phyloP scores from a whole-genome alignment of 148 eudicot genomes.

The Rhododendron ferrugineum region DNA sequence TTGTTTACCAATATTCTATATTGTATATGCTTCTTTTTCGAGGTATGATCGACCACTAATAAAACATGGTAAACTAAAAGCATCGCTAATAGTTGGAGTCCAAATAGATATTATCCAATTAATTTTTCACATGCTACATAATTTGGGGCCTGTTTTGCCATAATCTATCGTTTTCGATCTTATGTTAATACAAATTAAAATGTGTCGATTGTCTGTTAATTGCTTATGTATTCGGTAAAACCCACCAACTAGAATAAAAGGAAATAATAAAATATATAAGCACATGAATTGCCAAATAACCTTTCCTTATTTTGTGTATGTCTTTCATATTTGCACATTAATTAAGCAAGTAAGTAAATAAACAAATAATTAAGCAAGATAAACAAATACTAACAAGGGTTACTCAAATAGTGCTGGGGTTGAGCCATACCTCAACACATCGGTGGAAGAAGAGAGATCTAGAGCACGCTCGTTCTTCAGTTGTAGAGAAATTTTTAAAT shows the following conservation, averaged over 20 bases:
- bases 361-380: not conserved
- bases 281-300: not conserved
- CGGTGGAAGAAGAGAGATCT: not conserved
- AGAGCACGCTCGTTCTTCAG: not conserved
- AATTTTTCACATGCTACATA: not conserved
- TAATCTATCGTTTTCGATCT: no score
- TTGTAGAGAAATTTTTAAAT: not conserved
- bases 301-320: not conserved
- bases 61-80: not conserved
- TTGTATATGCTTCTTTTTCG: not conserved
- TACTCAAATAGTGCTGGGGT: not conserved
- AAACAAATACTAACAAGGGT: not conserved
- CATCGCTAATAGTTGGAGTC: not conserved
- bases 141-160: not conserved
- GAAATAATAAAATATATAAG: not conserved
- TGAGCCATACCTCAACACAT: not conserved
- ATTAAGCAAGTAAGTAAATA: not conserved
- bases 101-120: not conserved
- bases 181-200: not conserved
- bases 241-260: not conserved
- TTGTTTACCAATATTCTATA: not conserved
- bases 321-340: not conserved
- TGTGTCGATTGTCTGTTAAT: not conserved
- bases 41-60: no score
- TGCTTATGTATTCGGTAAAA: not conserved